Evolutionary conservation across 495 filamentous ascomycete genomes (phyloP).

Genomic region (Aspergillus nanangensis): DNA sequence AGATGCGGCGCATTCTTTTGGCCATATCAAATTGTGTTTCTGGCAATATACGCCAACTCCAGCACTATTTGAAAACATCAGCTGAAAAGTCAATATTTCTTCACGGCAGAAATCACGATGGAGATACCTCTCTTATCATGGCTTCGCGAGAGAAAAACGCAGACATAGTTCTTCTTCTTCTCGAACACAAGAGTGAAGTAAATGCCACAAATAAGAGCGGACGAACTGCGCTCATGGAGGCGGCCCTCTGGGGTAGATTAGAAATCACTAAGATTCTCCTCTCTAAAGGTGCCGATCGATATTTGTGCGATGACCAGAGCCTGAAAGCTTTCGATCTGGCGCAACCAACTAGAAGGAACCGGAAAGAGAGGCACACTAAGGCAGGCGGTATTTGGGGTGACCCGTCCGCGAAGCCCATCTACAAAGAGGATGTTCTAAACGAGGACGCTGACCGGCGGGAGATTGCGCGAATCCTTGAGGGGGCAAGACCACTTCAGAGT

Average conservation of each 20-base stretch:
- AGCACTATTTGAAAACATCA: constrained; percentile 10
- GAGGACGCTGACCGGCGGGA: constrained; percentile 7
- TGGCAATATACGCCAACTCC: background rate
- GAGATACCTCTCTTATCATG: constrained; percentile 10
- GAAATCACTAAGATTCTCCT: constrained; percentile 12
- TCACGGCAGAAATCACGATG: constrained; percentile 1
- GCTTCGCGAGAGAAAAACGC: constrained; percentile 2
- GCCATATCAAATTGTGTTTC: constrained; percentile 3
- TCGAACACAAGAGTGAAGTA: constrained; percentile 6
- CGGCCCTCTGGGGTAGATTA: constrained; percentile 5
- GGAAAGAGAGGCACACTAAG: constrained; percentile 9
- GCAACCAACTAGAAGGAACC: constrained; percentile 2
- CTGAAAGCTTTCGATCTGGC: constrained; percentile 9
- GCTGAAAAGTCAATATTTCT: constrained; percentile 6
- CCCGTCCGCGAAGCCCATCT: constrained; percentile 1
- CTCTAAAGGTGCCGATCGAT: background rate
- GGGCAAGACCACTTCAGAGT: constrained; percentile 4
- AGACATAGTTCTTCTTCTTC: constrained; percentile 7
- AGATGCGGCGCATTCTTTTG: constrained; percentile 4
- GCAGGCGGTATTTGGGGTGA: constrained; percentile 1
- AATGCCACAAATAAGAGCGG: constrained; percentile 5
- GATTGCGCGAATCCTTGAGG: constrained; percentile 10
- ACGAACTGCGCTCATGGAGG: constrained; percentile 13
- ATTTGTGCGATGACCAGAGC: constrained; percentile 8
- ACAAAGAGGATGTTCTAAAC: constrained; percentile 8